These are phyloP conservation scores for Paxillus rubicundulus DNA, from an alignment of 768 basidiomycete species.

Conservation along the genomic window DNA sequence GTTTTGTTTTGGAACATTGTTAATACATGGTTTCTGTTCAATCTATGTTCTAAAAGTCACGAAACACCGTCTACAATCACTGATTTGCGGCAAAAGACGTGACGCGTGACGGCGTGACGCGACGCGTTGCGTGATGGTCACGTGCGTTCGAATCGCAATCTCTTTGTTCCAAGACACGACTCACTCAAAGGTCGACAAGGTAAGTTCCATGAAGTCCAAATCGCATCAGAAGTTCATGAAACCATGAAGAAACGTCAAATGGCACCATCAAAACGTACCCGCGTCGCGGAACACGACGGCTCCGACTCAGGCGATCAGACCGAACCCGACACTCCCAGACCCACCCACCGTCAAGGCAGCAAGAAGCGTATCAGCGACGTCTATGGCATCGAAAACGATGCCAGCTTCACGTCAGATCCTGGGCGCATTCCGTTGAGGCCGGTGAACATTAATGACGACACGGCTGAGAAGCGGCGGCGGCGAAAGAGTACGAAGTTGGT, in stretches of 20 bases:
- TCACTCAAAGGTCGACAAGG: neutral
- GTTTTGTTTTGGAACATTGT: too few relatives aligned
- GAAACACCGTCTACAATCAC: too few relatives aligned
- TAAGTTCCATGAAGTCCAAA: neutral
- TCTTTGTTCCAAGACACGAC: constrained; percentile 30
- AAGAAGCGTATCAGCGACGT: constrained; percentile 50
- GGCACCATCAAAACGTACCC: constrained; percentile 22
- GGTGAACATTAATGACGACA: constrained; percentile 73
- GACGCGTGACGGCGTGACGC: constrained; percentile 19
- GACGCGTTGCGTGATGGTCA: constrained; percentile 29
- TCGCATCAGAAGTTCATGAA: neutral
- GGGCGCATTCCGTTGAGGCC: constrained; percentile 41
- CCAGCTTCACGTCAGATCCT: constrained; percentile 34
- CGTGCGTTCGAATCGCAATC: constrained; percentile 20
- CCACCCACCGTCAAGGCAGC: constrained; percentile 21
- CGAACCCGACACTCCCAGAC: constrained; percentile 32
- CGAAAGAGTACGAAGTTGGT: constrained; percentile 72
- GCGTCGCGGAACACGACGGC: constrained; percentile 12
- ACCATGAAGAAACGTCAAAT: constrained; percentile 11
- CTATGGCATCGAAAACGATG: constrained; percentile 36
- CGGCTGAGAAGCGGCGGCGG: constrained; percentile 79
- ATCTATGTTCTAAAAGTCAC: too few relatives aligned
- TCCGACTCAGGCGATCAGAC: constrained; percentile 30
- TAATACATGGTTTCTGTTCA: too few relatives aligned
- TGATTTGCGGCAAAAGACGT: too few relatives aligned